Percentiles rank a stretch among this genome's conserved stretches.
phyloP scores from a whole-genome alignment of 2,329 filamentous ascomycete species.

The Colletotrichum chlorophyti region DNA sequence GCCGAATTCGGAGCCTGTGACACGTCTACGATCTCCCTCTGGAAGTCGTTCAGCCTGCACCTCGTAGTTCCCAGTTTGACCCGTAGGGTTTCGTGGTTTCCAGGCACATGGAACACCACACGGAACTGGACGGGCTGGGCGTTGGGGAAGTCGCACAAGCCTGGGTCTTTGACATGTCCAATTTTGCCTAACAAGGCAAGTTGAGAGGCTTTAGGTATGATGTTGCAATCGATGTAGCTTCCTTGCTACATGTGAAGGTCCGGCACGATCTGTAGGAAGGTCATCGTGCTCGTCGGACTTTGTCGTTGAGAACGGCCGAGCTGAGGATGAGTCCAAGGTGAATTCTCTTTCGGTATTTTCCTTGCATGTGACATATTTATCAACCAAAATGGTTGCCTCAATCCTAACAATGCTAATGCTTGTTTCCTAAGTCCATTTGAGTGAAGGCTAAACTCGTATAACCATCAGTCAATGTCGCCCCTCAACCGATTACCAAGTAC shows the following conservation, averaged over 20 bases:
- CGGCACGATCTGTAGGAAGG: slow-evolving; percentile 55
- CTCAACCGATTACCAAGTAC: no score
- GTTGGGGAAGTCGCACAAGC: slow-evolving; percentile 53
- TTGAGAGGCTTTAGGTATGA: slow-evolving; percentile 53
- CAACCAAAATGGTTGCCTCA: no score
- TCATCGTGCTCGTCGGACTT: no score
- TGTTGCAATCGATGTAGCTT: slow-evolving; percentile 57
- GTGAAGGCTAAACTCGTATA: no score
- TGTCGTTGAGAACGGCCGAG: no score
- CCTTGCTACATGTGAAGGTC: slow-evolving; percentile 63
- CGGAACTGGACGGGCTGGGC: slow-evolving; percentile 55
- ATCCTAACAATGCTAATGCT: no score
- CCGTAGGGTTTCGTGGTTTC: slow-evolving; percentile 64
- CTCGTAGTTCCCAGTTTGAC: slow-evolving; percentile 43
- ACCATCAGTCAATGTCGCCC: no score
- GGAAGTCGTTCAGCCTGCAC: slow-evolving; percentile 38
- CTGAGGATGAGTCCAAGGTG: no score
- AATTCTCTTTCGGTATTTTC: no score
- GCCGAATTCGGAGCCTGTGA: slow-evolving; percentile 35
- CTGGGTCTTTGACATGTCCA: slow-evolving; percentile 49
- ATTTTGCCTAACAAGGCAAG: slow-evolving; percentile 65
- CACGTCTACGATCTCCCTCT: slow-evolving; percentile 29
- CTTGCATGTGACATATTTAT: no score
- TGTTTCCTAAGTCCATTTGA: no score
- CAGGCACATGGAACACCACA: slow-evolving; percentile 57